Percentiles rank a stretch among this genome's conserved stretches.
phyloP scores from a whole-genome alignment of 163 green algal species.

The Prototheca wickerhamii region DNA sequence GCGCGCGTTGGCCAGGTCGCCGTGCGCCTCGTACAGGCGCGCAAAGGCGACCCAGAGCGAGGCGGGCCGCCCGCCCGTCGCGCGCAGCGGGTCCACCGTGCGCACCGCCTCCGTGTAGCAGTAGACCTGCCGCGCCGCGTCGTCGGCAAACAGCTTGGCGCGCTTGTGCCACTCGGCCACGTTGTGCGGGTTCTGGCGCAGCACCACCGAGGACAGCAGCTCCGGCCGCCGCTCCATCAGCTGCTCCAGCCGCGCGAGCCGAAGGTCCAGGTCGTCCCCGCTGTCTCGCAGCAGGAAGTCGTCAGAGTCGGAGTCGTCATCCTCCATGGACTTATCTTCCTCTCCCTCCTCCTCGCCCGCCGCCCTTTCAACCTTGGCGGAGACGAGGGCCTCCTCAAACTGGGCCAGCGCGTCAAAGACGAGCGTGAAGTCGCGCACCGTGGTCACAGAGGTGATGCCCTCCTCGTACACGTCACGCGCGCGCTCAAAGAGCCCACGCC shows the following conservation, averaged over 20 bases:
- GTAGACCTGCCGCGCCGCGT: constrained; percentile 80
- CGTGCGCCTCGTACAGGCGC: constrained; percentile 93
- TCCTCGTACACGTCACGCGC: constrained; percentile 97
- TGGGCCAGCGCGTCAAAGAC: constrained; percentile 95
- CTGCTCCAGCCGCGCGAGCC: constrained; percentile 80
- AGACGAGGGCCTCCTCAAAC: constrained; percentile 94
- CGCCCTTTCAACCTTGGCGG: constrained; percentile 74
- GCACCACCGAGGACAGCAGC: constrained; percentile 86
- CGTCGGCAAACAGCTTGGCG: constrained; percentile 79
- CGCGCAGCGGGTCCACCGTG: constrained; percentile 78
- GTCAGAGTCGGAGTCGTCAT: constrained; percentile 42
- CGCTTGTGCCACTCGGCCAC: constrained; percentile 97
- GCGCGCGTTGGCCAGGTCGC: constrained; percentile 75
- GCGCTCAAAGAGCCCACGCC: constrained; percentile 85
- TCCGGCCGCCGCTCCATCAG: constrained; percentile 80
- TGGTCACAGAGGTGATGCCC: constrained; percentile 79
- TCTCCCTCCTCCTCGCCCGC: constrained; percentile 32
- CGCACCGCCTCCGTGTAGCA: constrained; percentile 91
- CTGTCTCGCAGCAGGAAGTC: constrained; percentile 77
- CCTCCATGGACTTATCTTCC: constrained; percentile 13
- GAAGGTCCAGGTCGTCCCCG: constrained; percentile 81
- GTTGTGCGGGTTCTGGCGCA: constrained; percentile 98
- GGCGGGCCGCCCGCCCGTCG: constrained; percentile 74
- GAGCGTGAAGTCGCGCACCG: constrained; percentile 93
- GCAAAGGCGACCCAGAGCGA: constrained; percentile 86